Percentiles rank a stretch among this genome's conserved stretches.
phyloP scores from a whole-genome alignment of 2,329 filamentous ascomycete species.

The Ophiostoma montium region DNA sequence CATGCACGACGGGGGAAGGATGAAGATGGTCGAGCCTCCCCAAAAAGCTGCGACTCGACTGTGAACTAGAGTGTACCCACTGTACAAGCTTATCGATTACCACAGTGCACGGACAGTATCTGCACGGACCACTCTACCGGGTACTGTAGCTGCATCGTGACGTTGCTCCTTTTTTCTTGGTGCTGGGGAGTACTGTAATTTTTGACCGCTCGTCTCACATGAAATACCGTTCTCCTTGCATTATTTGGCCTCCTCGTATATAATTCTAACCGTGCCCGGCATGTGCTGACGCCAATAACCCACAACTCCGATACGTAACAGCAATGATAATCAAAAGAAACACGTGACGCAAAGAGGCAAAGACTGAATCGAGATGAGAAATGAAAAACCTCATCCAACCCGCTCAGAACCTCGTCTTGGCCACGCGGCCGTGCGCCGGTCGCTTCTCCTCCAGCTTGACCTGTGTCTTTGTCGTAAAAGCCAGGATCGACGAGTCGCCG shows the following conservation, averaged over 20 bases:
- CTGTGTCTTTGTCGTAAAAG: constrained; percentile 24
- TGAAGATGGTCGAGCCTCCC: neutral
- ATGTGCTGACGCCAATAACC: neutral
- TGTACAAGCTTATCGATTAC: constrained; percentile 7
- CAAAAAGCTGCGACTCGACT: neutral
- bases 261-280: neutral
- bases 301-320: neutral
- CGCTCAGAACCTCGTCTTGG: neutral
- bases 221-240: neutral
- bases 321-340: neutral
- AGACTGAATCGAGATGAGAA: neutral
- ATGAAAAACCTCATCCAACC: no score
- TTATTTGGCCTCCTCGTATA: neutral
- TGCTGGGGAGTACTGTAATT: no score
- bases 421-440: neutral
- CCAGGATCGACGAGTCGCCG: constrained; percentile 22
- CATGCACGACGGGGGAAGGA: no score
- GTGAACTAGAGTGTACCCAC: neutral
- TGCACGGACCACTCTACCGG: neutral
- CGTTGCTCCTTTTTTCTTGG: neutral
- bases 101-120: neutral
- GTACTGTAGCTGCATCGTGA: neutral
- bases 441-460: constrained; percentile 23
- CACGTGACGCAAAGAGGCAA: neutral
- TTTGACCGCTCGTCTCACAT: no score